Conservation (phyloP, 306 rosid species). For the Prunus salicina region DNA sequence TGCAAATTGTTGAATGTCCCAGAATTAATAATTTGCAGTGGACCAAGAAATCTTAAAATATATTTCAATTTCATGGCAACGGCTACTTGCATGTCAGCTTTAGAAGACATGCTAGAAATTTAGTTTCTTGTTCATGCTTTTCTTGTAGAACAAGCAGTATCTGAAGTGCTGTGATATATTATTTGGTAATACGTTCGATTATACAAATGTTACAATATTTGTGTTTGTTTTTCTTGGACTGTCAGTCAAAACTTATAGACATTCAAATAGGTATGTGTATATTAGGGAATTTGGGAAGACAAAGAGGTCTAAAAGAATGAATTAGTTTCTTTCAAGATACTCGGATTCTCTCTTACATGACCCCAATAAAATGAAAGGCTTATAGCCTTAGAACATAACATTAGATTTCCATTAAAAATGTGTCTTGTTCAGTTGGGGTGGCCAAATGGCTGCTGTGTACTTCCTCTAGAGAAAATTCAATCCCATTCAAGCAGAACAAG, state of each 20-base stretch:
- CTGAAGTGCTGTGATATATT: too few relatives aligned
- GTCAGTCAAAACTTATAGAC: too few relatives aligned
- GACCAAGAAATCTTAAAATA: not conserved
- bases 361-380: not conserved
- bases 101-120: too few relatives aligned
- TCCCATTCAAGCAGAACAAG: not conserved
- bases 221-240: too few relatives aligned
- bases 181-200: too few relatives aligned
- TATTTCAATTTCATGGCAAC: not conserved
- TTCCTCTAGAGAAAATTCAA: not conserved
- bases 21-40: not conserved
- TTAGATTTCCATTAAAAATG: not conserved
- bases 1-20: not conserved
- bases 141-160: too few relatives aligned
- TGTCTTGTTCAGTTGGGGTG: not conserved
- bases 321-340: not conserved
- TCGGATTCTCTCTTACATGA: not conserved
- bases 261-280: too few relatives aligned
- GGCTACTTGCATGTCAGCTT: not conserved
- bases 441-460: not conserved
- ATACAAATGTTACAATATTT: too few relatives aligned
- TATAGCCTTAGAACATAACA: too few relatives aligned
- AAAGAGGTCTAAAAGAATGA: too few relatives aligned
- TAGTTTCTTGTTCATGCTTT: too few relatives aligned
- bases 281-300: too few relatives aligned